A percentile compares a stretch with the other conserved stretches of the same genome.
These are phyloP conservation scores for Thinopyrum elongatum DNA, from an alignment of 176 grass and related monocot species.

Conservation along the genomic window DNA sequence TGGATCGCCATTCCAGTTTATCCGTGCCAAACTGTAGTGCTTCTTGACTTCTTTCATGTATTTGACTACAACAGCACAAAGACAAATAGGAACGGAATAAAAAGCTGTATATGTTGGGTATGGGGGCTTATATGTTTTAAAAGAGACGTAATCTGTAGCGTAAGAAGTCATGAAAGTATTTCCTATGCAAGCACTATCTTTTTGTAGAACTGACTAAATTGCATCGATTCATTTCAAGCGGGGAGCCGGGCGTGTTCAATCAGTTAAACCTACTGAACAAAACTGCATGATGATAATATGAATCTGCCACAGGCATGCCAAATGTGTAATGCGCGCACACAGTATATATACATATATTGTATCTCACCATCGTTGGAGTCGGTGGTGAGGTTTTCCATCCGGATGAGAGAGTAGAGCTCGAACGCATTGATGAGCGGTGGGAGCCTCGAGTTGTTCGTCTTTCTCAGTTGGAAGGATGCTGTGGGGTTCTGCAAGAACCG, in stretches of 20 bases:
- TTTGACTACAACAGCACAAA: not conserved
- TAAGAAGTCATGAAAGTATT: not conserved
- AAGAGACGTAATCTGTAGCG: not conserved
- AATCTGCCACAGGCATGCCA: no score
- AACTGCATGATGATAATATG: no score
- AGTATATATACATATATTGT: no score
- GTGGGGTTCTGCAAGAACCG: not conserved
- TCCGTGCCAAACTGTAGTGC: not conserved
- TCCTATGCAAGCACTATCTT: not conserved
- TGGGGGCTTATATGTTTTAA: not conserved
- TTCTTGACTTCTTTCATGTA: not conserved
- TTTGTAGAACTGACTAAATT: not conserved
- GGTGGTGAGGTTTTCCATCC: not conserved
- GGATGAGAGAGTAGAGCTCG: conserved; percentile 16
- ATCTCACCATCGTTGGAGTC: conserved; percentile 4
- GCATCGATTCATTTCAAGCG: not conserved
- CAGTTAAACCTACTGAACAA: no score
- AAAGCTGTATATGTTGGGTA: not conserved
- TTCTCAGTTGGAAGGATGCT: not conserved
- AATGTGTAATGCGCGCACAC: no score
- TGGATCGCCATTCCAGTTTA: conserved; percentile 27
- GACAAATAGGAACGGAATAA: not conserved
- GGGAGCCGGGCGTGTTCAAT: no score
- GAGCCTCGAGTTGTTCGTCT: not conserved
- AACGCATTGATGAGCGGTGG: conserved; percentile 21